A percentile compares a stretch with the other conserved stretches of the same genome.
Conservation (phyloP, 257 asterid species). For the Solanum clarkiae region DNA sequence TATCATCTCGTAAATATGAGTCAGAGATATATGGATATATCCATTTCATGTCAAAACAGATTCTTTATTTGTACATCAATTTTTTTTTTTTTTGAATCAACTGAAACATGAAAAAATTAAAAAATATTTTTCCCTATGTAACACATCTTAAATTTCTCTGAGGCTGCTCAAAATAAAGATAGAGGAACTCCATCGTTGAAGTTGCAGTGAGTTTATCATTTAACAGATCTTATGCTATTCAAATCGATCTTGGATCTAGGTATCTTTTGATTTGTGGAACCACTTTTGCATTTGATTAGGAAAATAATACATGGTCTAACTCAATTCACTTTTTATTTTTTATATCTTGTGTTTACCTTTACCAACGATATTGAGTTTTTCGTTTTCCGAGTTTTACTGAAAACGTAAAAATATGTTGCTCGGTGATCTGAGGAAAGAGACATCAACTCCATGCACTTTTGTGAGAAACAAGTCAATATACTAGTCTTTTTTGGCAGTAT, state of each 20-base stretch:
- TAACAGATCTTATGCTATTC: not conserved
- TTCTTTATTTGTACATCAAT: no score
- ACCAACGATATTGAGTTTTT: not conserved
- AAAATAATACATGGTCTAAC: not conserved
- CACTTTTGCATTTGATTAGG: not conserved
- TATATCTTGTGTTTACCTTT: no score
- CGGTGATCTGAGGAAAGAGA: not conserved
- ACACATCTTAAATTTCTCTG: not conserved
- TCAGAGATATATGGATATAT: no score
- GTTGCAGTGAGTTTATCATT: not conserved
- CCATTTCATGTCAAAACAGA: no score
- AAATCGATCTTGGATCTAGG: not conserved
- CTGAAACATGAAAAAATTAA: not conserved
- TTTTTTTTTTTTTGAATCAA: no score
- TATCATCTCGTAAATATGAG: no score
- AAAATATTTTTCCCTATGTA: not conserved
- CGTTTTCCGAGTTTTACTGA: not conserved
- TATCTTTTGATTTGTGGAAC: not conserved
- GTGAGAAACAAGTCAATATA: not conserved
- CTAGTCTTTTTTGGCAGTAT: not conserved
- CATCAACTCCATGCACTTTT: not conserved
- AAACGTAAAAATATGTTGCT: not conserved
- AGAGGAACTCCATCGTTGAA: not conserved
- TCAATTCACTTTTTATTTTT: not conserved
- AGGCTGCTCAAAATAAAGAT: not conserved